Percentiles rank a stretch among this genome's conserved stretches.
These are phyloP conservation scores for Arthrobotrys megalospora DNA, from an alignment of 2,329 filamentous ascomycete genomes.

Conservation along the genomic window DNA sequence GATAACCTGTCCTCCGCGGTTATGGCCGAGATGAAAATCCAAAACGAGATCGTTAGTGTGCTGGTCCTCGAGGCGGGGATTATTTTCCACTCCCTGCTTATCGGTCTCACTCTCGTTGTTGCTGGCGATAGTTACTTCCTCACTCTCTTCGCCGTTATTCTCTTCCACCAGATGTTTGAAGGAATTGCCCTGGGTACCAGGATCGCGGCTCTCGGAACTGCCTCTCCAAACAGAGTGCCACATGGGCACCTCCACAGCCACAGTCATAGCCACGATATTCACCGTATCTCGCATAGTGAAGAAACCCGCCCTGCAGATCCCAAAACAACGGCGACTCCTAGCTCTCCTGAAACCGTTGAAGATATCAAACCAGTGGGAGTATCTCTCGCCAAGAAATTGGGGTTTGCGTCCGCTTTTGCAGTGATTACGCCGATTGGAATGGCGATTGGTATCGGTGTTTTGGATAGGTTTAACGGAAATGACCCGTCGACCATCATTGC, in stretches of 20 bases:
- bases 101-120: conserved; percentile 77
- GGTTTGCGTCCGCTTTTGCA: conserved; percentile 76
- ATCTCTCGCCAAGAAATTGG: conserved; percentile 68
- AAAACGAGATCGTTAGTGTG: conserved; percentile 51
- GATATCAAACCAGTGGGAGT: conserved; percentile 60
- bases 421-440: conserved; percentile 83
- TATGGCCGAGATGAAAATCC: conserved; percentile 50
- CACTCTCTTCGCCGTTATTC: conserved; percentile 77
- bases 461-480: conserved; percentile 81
- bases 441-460: conserved; percentile 82
- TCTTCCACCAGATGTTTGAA: conserved; percentile 86
- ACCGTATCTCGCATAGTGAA: conserved; percentile 57
- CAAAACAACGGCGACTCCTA: background rate
- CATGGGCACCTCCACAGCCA: conserved; percentile 48
- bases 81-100: conserved; percentile 78
- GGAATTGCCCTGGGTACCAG: conserved; percentile 80
- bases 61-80: conserved; percentile 80
- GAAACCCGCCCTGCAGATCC: conserved; percentile 1
- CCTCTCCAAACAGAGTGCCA: conserved; percentile 51
- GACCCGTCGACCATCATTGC: conserved; percentile 78
- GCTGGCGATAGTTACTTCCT: conserved; percentile 73
- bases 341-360: conserved; percentile 16
- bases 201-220: conserved; percentile 74
- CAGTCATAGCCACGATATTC: conserved; percentile 41
- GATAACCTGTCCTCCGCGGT: conserved; percentile 25